Evolutionary conservation across 2,329 filamentous ascomycete genomes (phyloP), one percentile per base, ranked within the genome.

Genomic region (Cordyceps farinosa): DNA sequence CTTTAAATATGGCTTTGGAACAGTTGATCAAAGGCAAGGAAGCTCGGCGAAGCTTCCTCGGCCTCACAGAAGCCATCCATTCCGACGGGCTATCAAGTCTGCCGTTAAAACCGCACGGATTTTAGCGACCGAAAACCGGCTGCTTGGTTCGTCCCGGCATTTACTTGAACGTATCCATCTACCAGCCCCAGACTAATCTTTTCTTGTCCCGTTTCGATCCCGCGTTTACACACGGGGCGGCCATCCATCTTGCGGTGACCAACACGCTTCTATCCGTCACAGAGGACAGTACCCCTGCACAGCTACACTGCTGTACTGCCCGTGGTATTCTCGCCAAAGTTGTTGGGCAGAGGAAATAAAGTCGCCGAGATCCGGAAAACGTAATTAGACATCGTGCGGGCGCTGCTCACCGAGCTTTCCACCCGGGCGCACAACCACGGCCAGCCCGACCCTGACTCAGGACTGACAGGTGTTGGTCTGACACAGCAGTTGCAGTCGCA

Each of bases 101-200:
- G 77, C 77, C 0, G 67, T 70, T 3, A 79, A 78, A 54, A 76
- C 74, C 0, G 66, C 79, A 0, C 74, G 77, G 47, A 77, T 79
- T 0, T 61, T 79, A 0, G 71, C 70, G 0, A 70, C 70, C 17
- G 75, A 77, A 29, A 70, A 76, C 5, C 71, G 73, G 15, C 66
- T 76, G 0, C 69, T 78, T 0, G 76, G 76, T 78, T 67, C 27
- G 70, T 58, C 22, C 22, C 22, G 22, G 22, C 22, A 22, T 22
- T 1, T 22, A 22, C 22, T 22, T 22, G 22, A 22, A 22, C 22
- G 22, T 22, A 22, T 22, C 22, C 22, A 22, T 22, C 22, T 22
- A 0, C 2, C 3, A 6, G 40, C 6, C 3, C 11, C 29, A 77
- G 77, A 78, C 22, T 22, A 22, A 36, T 69, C 73, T 0, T 78